A percentile compares a stretch with the other conserved stretches of the same genome.
Evolutionary conservation across 2,329 filamentous ascomycete genomes (phyloP).

Genomic region (Pestalotiopsis sp.): DNA sequence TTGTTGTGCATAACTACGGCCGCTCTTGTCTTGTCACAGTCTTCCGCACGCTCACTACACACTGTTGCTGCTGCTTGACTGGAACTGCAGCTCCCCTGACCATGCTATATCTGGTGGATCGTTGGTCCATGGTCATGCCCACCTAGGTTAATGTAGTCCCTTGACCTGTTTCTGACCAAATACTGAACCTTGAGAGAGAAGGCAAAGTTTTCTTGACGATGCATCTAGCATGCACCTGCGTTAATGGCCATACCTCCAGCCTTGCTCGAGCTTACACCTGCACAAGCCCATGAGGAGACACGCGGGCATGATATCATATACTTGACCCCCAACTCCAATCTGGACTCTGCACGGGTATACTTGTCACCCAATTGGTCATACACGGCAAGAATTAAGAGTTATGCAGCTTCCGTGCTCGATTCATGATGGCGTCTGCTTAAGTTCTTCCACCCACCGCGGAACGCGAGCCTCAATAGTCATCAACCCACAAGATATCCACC

Average conservation of each 20-base stretch:
- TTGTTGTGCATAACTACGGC: not conserved
- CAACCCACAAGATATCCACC: constrained; percentile 1
- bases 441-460: constrained; percentile 3
- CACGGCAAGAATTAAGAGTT: not conserved
- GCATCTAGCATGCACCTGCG: not conserved
- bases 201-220: not conserved
- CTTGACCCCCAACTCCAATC: not conserved
- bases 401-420: not conserved
- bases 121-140: not conserved
- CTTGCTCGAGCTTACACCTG: not conserved
- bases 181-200: not conserved
- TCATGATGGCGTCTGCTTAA: not conserved
- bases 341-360: not conserved
- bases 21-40: not conserved
- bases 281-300: not conserved
- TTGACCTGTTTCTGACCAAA: not conserved
- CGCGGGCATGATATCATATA: not conserved
- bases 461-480: constrained; percentile 1
- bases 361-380: not conserved
- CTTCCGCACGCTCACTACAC: not conserved
- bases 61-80: not conserved
- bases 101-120: not conserved
- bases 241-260: not conserved
- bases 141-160: not conserved
- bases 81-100: not conserved